A percentile compares a stretch with the other conserved stretches of the same genome.
Evolutionary conservation across 768 basidiomycete genomes (phyloP).

Genomic region (Tricholoma terreum): DNA sequence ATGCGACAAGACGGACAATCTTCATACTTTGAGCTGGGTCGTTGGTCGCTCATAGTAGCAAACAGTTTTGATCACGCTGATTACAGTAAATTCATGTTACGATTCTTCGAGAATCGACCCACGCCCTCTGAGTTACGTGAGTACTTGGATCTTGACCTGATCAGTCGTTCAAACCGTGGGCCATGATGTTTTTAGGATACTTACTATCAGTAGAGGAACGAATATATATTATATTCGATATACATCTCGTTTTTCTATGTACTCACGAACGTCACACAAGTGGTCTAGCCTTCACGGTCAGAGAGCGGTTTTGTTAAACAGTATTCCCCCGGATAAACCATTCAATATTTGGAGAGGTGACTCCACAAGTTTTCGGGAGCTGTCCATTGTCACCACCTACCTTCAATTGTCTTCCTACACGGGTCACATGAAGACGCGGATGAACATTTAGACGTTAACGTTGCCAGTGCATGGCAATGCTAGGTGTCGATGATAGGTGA

Average conservation of each 20-base stretch:
- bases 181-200: too few species aligned
- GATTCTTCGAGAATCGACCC: too few species aligned
- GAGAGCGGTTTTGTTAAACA: too few species aligned
- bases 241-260: too few species aligned
- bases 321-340: slow-evolving; percentile 5
- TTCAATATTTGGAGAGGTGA: not conserved
- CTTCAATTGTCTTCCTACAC: slow-evolving; percentile 9
- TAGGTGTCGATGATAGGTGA: slow-evolving; percentile 1
- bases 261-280: too few species aligned
- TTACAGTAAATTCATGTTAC: not conserved
- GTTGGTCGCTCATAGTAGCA: not conserved
- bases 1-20: slow-evolving; percentile 73
- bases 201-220: too few species aligned
- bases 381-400: slow-evolving; percentile 1
- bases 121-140: not conserved
- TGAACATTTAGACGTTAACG: slow-evolving; percentile 24
- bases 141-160: too few species aligned
- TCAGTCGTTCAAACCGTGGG: too few species aligned
- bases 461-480: slow-evolving; percentile 7
- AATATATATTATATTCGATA: too few species aligned
- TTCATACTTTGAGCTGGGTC: slow-evolving; percentile 15
- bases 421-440: slow-evolving; percentile 28
- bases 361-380: slow-evolving; percentile 1
- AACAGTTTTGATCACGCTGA: not conserved
- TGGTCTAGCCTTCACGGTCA: too few species aligned